Evolutionary conservation across 352 stramenopile genomes (phyloP).

Genomic region (Globisporangium irregulare): DNA sequence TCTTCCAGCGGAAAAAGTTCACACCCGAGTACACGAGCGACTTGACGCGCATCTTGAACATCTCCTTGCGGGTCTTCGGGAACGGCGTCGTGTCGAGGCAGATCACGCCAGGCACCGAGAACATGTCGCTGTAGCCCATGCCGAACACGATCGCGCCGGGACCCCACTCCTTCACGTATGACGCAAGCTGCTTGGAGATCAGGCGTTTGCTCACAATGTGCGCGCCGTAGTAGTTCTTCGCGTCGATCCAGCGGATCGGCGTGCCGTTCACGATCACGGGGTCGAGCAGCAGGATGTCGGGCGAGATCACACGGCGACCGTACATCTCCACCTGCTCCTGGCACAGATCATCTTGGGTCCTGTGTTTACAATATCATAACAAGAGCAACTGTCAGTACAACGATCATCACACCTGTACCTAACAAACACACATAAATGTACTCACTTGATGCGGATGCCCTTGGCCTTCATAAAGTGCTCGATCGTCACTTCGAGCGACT

Average conservation of each 20-base stretch:
- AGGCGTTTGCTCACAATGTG: slow-evolving; percentile 86
- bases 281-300: slow-evolving; percentile 78
- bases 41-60: slow-evolving; percentile 74
- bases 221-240: slow-evolving; percentile 88
- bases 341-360: slow-evolving; percentile 71
- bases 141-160: slow-evolving; percentile 82
- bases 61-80: slow-evolving; percentile 66
- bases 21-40: slow-evolving; percentile 64
- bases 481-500: slow-evolving; percentile 72
- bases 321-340: slow-evolving; percentile 58
- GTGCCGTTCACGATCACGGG: slow-evolving; percentile 81
- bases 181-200: slow-evolving; percentile 76
- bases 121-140: slow-evolving; percentile 88
- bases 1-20: slow-evolving; percentile 76
- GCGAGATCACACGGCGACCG: slow-evolving; percentile 73
- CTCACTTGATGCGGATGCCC: slow-evolving; percentile 78
- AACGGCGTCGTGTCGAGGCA: slow-evolving; percentile 84
- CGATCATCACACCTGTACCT: background rate
- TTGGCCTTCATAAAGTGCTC: slow-evolving; percentile 68
- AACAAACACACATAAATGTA: slow-evolving; percentile 3
- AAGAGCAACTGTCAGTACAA: background rate
- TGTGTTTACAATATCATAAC: slow-evolving; percentile 12
- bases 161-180: slow-evolving; percentile 86
- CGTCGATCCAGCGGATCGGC: slow-evolving; percentile 84
- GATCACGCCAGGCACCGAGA: slow-evolving; percentile 73